Evolutionary conservation across 2,329 filamentous ascomycete genomes (phyloP).

Genomic region (Fusarium continuum): DNA sequence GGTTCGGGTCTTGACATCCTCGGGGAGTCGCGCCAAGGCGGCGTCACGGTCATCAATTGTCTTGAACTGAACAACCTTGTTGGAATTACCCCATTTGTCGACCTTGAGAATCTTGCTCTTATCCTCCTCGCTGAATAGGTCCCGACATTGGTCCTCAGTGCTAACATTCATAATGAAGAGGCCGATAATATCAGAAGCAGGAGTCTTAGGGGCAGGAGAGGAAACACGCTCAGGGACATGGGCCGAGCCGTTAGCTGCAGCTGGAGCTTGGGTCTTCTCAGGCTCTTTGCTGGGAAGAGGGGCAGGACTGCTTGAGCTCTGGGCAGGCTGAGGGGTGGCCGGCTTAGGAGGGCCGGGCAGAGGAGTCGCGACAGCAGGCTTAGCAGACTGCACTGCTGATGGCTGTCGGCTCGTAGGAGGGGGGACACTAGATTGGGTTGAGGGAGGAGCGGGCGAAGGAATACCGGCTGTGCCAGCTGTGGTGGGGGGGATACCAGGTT

Average conservation of each 20-base stretch:
- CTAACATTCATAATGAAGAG: constrained; percentile 91
- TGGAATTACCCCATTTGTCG: constrained; percentile 80
- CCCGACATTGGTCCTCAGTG: constrained; percentile 82
- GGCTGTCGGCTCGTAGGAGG: constrained; percentile 50
- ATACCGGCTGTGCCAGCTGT: constrained; percentile 42
- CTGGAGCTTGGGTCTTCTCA: constrained; percentile 61
- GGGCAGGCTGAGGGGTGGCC: constrained; percentile 60
- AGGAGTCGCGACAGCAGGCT: constrained; percentile 53
- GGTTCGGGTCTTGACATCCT: constrained; percentile 77
- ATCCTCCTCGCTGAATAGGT: constrained; percentile 85
- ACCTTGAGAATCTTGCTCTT: constrained; percentile 80
- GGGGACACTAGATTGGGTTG: constrained; percentile 49
- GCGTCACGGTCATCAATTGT: constrained; percentile 81
- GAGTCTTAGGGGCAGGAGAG: constrained; percentile 68
- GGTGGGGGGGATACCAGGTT: constrained; percentile 51
- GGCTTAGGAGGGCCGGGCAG: constrained; percentile 51
- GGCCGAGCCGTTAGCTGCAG: constrained; percentile 62
- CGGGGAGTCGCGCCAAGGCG: constrained; percentile 77
- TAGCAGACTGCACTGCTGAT: constrained; percentile 52
- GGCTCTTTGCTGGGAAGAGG: constrained; percentile 59
- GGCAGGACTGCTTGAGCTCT: constrained; percentile 51
- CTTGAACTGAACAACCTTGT: constrained; percentile 88
- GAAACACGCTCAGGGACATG: constrained; percentile 62
- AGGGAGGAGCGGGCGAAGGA: constrained; percentile 49
- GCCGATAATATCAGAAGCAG: constrained; percentile 76